A percentile compares a stretch with the other conserved stretches of the same genome.
Evolutionary conservation across 129 eudicot genomes (phyloP).

Genomic region (Lactuca sativa): DNA sequence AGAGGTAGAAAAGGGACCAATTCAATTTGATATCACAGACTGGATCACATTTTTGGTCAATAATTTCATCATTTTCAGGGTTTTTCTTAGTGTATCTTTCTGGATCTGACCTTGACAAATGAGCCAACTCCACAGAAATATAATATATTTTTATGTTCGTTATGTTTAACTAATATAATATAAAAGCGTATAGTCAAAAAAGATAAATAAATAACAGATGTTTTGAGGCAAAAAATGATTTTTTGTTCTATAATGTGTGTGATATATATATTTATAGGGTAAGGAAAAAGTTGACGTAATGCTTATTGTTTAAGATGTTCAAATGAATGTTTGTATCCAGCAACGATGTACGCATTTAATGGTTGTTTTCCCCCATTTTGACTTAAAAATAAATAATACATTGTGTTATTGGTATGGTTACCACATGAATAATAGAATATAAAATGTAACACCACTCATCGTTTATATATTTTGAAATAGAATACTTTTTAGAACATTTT

Average conservation of each 20-base stretch:
- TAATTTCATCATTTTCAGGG: conserved; percentile 24
- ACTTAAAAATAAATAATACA: too few relatives aligned
- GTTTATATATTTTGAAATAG: too few relatives aligned
- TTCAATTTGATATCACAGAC: conserved; percentile 52
- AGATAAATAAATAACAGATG: neutral
- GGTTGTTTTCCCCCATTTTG: too few relatives aligned
- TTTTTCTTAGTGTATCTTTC: conserved; percentile 12
- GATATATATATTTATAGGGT: neutral
- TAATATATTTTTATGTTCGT: neutral
- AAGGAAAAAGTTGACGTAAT: neutral
- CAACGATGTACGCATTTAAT: too few relatives aligned
- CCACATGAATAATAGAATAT: too few relatives aligned
- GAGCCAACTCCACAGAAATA: conserved; percentile 22
- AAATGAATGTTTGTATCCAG: neutral
- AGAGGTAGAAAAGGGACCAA: conserved; percentile 31
- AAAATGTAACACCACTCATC: too few relatives aligned
- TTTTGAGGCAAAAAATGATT: neutral
- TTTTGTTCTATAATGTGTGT: neutral
- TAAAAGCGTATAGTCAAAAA: too few relatives aligned
- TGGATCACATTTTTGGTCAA: conserved; percentile 38
- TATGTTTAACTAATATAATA: too few relatives aligned
- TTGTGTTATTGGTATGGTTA: neutral
- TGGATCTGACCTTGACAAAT: conserved; percentile 48
- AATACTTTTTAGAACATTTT: too few relatives aligned
- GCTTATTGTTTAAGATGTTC: neutral